Conservation (phyloP, 768 basidiomycete genomes). For the Xerocomellus amylosporus region DNA sequence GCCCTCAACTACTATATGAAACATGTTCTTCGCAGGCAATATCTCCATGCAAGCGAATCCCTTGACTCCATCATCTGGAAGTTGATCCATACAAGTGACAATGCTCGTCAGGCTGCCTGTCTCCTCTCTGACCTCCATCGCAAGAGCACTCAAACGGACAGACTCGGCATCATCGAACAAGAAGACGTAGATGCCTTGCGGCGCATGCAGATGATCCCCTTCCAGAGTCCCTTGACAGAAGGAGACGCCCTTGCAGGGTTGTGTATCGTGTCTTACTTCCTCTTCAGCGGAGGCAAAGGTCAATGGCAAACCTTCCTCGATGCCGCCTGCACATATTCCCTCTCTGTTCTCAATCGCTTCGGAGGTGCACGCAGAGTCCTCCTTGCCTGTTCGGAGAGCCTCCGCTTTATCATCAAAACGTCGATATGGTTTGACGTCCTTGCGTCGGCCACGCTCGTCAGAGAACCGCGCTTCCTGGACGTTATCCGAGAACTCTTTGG, state of each 20-base stretch:
- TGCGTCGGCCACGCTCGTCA: constrained; percentile 67
- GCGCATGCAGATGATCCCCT: constrained; percentile 23
- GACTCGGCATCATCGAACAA: constrained; percentile 13
- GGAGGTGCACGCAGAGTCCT: constrained; percentile 46
- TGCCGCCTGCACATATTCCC: constrained; percentile 57
- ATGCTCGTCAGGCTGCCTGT: constrained; percentile 56
- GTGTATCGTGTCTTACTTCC: constrained; percentile 70
- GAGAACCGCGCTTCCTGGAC: constrained; percentile 53
- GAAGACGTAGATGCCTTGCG: constrained; percentile 26
- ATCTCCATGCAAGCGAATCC: constrained; percentile 57
- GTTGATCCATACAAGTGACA: constrained; percentile 44
- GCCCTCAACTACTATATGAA: constrained; percentile 49
- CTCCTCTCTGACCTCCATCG: constrained; percentile 62
- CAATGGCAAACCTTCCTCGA: constrained; percentile 66
- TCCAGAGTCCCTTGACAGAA: constrained; percentile 36
- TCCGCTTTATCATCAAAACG: constrained; percentile 75
- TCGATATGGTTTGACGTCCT: constrained; percentile 88
- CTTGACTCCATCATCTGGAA: constrained; percentile 48
- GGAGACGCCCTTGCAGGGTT: constrained; percentile 80
- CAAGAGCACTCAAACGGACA: constrained; percentile 29
- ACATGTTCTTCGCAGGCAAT: constrained; percentile 65
- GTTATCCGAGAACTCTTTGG: constrained; percentile 58
- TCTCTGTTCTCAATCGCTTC: constrained; percentile 41
- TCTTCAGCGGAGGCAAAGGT: constrained; percentile 75
- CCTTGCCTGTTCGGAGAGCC: constrained; percentile 44